A percentile compares a stretch with the other conserved stretches of the same genome.
Conservation (phyloP, 148 eudicot genomes). For the Vaccinium corymbosum region DNA sequence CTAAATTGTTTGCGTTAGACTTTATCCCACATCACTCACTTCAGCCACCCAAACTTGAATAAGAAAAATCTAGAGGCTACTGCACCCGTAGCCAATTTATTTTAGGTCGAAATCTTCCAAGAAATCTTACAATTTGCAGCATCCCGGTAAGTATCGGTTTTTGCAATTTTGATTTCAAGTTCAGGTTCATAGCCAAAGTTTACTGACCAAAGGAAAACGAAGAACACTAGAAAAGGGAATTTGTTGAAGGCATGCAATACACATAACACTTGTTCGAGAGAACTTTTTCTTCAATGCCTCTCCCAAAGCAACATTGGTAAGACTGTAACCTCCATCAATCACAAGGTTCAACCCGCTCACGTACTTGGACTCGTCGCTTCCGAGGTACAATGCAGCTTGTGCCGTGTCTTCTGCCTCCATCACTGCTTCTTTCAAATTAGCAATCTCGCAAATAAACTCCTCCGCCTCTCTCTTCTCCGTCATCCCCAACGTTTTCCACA, state of each 20-base stretch:
- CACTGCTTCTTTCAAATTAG: slow-evolving; percentile 24
- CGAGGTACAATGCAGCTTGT: slow-evolving; percentile 33
- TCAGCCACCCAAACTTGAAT: no score
- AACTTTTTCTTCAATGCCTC: not conserved
- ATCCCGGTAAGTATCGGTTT: no score
- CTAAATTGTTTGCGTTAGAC: no score
- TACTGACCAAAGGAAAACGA: not conserved
- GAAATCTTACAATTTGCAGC: no score
- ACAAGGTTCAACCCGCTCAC: slow-evolving; percentile 44
- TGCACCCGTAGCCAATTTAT: no score
- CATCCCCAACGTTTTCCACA: not conserved
- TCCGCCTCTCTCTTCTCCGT: slow-evolving; percentile 4
- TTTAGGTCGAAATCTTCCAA: no score
- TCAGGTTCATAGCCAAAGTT: not conserved
- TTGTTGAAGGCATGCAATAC: no score
- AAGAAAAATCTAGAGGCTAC: no score
- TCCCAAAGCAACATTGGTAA: slow-evolving; percentile 18
- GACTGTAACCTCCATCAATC: slow-evolving; percentile 45
- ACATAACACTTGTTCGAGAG: no score
- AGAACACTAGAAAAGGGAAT: not conserved
- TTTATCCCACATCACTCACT: no score
- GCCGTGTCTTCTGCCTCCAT: slow-evolving; percentile 36
- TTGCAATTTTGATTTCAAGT: no score
- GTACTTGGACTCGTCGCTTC: slow-evolving; percentile 38
- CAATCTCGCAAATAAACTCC: not conserved